A percentile compares a stretch with the other conserved stretches of the same genome.
phyloP scores from a whole-genome alignment of 2,329 filamentous ascomycete species.

The Aspergillus caelatus region DNA sequence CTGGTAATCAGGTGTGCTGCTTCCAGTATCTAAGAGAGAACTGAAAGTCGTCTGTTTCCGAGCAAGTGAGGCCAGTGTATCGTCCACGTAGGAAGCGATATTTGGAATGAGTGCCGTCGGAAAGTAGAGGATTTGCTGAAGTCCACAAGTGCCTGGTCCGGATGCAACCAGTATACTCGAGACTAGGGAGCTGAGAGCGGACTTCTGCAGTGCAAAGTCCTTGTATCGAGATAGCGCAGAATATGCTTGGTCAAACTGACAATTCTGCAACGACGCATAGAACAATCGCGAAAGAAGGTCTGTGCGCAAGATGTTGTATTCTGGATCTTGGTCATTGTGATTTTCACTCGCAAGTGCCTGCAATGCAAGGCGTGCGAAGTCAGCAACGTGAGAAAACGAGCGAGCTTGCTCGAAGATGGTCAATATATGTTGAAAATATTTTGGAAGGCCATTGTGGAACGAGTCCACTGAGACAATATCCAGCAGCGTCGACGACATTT shows the following conservation, averaged over 20 bases:
- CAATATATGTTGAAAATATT: slow-evolving; percentile 86
- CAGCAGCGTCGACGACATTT: slow-evolving; percentile 64
- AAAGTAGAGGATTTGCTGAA: slow-evolving; percentile 68
- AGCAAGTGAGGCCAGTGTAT: slow-evolving; percentile 72
- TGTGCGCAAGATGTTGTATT: slow-evolving; percentile 53
- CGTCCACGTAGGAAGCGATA: slow-evolving; percentile 77
- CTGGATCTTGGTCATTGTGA: slow-evolving; percentile 35
- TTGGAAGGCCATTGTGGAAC: slow-evolving; percentile 73
- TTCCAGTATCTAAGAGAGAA: slow-evolving; percentile 41
- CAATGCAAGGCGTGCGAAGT: slow-evolving; percentile 77
- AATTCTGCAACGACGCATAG: slow-evolving; percentile 75
- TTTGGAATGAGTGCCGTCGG: slow-evolving; percentile 67
- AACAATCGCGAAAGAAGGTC: slow-evolving; percentile 85
- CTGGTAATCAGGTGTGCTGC: slow-evolving; percentile 69
- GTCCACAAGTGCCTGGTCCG: slow-evolving; percentile 44
- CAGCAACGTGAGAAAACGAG: slow-evolving; percentile 77
- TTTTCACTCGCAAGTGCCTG: slow-evolving; percentile 57
- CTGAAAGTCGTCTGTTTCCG: slow-evolving; percentile 67
- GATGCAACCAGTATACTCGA: slow-evolving; percentile 47
- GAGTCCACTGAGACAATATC: slow-evolving; percentile 71
- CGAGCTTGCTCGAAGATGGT: slow-evolving; percentile 77
- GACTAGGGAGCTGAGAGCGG: slow-evolving; percentile 69
- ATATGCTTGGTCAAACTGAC: slow-evolving; percentile 81
- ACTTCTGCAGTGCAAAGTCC: slow-evolving; percentile 70
- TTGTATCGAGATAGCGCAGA: slow-evolving; percentile 73